These are phyloP conservation scores for Gracilaria domingensis DNA, from an alignment of 23 red algal species.

Conservation along the genomic window DNA sequence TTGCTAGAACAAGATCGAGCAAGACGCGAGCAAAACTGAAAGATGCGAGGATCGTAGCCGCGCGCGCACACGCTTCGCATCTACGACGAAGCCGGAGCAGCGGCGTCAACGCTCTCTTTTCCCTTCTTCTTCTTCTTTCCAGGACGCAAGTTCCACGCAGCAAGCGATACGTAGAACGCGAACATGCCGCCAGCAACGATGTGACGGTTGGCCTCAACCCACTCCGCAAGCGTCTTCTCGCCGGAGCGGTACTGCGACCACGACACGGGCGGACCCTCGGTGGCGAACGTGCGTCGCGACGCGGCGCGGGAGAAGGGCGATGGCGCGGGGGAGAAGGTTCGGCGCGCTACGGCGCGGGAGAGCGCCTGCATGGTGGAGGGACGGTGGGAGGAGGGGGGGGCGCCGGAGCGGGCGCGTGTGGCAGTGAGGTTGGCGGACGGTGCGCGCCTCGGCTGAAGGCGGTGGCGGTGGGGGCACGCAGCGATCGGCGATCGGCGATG, in stretches of 20 bases:
- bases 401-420: not conserved
- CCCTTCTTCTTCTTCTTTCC: conserved; percentile 9
- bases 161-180: conserved; percentile 52
- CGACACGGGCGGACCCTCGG: conserved; percentile 62
- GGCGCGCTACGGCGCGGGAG: conserved; percentile 3
- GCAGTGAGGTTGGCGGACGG: too few species aligned
- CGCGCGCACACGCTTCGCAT: too few species aligned
- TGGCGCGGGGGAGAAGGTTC: not conserved
- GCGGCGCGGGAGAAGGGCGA: not conserved
- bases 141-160: conserved; percentile 62
- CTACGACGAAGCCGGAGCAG: not conserved
- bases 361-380: conserved; percentile 13
- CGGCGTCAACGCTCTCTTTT: not conserved
- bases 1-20: too few species aligned
- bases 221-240: conserved; percentile 65
- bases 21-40: too few species aligned
- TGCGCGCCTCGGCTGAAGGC: too few species aligned
- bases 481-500: not conserved
- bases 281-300: conserved; percentile 32
- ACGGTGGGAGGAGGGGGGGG: not conserved
- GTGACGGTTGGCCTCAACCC: conserved; percentile 77
- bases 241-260: conserved; percentile 74
- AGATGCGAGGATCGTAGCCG: too few species aligned
- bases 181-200: conserved; percentile 53
- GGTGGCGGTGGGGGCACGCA: too few species aligned